phyloP scores from a whole-genome alignment of 805 yeast species.

The Zygosaccharomyces lentus region DNA sequence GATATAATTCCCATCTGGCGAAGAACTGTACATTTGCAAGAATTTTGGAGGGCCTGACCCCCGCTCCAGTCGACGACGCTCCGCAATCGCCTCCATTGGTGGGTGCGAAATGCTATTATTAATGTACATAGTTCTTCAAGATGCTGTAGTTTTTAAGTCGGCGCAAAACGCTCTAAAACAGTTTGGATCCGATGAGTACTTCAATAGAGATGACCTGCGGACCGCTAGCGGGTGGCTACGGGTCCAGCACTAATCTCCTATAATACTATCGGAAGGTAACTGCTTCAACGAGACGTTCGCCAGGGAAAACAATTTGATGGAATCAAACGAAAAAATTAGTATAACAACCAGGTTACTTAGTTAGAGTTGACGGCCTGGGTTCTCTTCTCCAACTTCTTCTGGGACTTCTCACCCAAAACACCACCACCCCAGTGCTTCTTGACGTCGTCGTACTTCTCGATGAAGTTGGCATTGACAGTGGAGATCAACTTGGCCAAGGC shows the following conservation, averaged over 20 bases:
- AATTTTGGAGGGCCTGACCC: not conserved
- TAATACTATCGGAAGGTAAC: slow-evolving; percentile 8
- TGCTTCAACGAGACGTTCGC: slow-evolving; percentile 12
- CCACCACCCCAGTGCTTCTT: slow-evolving; percentile 99
- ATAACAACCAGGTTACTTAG: slow-evolving; percentile 7
- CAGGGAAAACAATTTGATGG: slow-evolving; percentile 2
- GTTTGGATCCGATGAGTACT: slow-evolving; percentile 7
- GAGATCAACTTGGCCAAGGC: slow-evolving; percentile 89
- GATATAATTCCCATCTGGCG: no score
- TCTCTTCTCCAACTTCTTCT: slow-evolving; percentile 75
- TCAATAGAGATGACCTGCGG: slow-evolving; percentile 18
- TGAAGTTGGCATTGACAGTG: slow-evolving; percentile 89
- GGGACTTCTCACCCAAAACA: slow-evolving; percentile 91
- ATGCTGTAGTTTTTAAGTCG: slow-evolving; percentile 1
- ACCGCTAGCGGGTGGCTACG: slow-evolving; percentile 5
- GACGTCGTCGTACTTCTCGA: slow-evolving; percentile 88
- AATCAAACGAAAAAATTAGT: slow-evolving; percentile 12
- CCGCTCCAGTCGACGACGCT: not conserved
- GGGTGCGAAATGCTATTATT: slow-evolving; percentile 4
- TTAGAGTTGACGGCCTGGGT: slow-evolving; percentile 44
- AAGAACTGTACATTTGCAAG: no score
- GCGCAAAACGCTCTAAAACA: slow-evolving; percentile 4
- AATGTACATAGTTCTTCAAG: slow-evolving; percentile 5
- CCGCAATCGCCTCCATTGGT: slow-evolving; percentile 2
- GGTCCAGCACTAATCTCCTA: slow-evolving; percentile 16